These are phyloP conservation scores for Chlamydomonas sphaeroides DNA, from an alignment of 139 green algal species.

Conservation along the genomic window DNA sequence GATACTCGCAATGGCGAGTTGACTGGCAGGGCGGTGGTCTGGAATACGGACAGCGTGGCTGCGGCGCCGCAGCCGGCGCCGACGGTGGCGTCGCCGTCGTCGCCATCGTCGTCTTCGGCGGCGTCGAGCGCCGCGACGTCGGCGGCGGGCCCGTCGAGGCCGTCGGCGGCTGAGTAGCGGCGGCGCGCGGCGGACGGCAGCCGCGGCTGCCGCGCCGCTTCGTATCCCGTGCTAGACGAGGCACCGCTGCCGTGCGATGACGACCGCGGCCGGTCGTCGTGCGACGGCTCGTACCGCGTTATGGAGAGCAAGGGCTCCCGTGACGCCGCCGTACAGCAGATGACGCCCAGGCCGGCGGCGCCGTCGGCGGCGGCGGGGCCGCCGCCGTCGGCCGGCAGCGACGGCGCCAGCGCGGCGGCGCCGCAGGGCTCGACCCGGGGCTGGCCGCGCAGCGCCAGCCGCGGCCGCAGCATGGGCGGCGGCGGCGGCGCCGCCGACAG, in stretches of 20 bases:
- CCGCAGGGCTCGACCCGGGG: slow-evolving; percentile 2
- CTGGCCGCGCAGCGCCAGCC: slow-evolving; percentile 18
- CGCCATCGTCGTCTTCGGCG: not conserved
- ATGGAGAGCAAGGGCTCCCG: slow-evolving; percentile 13
- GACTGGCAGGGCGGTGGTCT: slow-evolving; percentile 26
- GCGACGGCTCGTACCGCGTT: not conserved
- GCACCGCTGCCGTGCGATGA: too few relatives aligned
- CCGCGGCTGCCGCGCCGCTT: too few relatives aligned
- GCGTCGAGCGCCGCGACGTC: too few relatives aligned
- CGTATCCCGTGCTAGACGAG: too few relatives aligned
- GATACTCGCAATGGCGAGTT: slow-evolving; percentile 36
- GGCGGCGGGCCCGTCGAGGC: too few relatives aligned
- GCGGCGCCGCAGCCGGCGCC: not conserved
- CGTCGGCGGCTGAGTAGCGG: too few relatives aligned
- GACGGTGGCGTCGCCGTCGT: not conserved
- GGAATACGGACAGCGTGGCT: slow-evolving; percentile 44
- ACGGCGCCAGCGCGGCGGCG: not conserved
- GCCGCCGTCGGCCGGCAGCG: not conserved
- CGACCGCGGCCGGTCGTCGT: too few relatives aligned
- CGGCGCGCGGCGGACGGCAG: too few relatives aligned
- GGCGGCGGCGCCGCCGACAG: slow-evolving; percentile 18
- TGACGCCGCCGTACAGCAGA: slow-evolving; percentile 16
- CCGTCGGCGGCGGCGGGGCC: not conserved
- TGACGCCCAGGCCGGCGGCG: not conserved
- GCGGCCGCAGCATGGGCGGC: slow-evolving; percentile 8